Percentiles rank a stretch among this genome's conserved stretches.
Evolutionary conservation across 108 stramenopile genomes (phyloP).

Genomic region (Epipyxis sp.): DNA sequence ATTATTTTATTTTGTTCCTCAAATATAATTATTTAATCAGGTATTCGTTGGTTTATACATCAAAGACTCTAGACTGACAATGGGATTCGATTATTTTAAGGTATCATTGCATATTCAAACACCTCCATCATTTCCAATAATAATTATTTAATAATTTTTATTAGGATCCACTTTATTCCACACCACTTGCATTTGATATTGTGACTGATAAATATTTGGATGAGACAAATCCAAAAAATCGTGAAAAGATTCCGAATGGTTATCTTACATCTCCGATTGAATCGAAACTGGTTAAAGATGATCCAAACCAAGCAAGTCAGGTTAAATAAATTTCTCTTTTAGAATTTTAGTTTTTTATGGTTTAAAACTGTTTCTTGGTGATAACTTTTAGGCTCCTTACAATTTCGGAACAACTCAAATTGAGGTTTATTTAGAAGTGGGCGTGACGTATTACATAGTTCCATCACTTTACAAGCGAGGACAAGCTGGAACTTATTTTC

Average conservation of each 20-base stretch:
- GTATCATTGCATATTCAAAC: too few relatives aligned
- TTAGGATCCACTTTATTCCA: slow-evolving; percentile 25
- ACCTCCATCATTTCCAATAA: too few relatives aligned
- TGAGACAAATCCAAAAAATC: background rate
- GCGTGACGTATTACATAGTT: slow-evolving; percentile 31
- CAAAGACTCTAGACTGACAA: slow-evolving; percentile 32
- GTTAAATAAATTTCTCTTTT: too few relatives aligned
- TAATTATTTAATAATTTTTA: background rate
- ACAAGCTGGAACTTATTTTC: slow-evolving; percentile 18
- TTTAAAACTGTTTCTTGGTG: too few relatives aligned
- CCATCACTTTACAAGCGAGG: slow-evolving; percentile 38
- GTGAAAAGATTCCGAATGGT: slow-evolving; percentile 19
- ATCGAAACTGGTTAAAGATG: background rate
- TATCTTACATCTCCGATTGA: too few relatives aligned
- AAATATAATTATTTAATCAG: background rate
- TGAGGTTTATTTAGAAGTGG: slow-evolving; percentile 15
- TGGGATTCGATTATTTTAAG: slow-evolving; percentile 35
- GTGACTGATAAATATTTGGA: background rate
- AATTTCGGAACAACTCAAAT: slow-evolving; percentile 33
- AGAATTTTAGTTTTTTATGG: too few relatives aligned
- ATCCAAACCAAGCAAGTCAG: background rate
- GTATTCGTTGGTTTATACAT: slow-evolving; percentile 31
- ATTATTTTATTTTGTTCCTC: too few relatives aligned
- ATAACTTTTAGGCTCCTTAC: slow-evolving; percentile 41
- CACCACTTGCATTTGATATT: slow-evolving; percentile 36